phyloP scores from a whole-genome alignment of 306 rosid genomes.

The Prunus mume region DNA sequence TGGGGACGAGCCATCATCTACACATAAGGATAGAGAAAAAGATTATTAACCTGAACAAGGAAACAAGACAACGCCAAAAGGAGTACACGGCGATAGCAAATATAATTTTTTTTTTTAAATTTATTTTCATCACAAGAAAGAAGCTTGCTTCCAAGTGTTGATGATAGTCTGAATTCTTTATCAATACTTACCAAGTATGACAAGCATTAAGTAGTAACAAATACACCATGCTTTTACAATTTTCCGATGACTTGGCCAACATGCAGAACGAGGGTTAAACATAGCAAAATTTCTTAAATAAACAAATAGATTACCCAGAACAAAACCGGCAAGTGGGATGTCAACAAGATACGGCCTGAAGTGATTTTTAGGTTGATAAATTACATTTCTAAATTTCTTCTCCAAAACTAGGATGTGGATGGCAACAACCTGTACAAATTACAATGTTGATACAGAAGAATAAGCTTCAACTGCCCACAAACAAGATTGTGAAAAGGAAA shows the following conservation, averaged over 20 bases:
- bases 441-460: neutral
- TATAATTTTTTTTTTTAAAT: neutral
- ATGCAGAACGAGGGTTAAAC: neutral
- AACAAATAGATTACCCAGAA: slow-evolving; percentile 60
- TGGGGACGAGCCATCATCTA: slow-evolving; percentile 86
- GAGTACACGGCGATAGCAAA: neutral
- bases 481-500: neutral
- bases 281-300: neutral
- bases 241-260: too few species aligned
- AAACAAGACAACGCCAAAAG: neutral
- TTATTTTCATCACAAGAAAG: too few species aligned
- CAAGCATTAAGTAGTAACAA: too few species aligned
- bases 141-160: neutral
- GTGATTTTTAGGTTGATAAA: slow-evolving; percentile 22
- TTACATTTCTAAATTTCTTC: slow-evolving; percentile 34
- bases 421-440: slow-evolving; percentile 61
- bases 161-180: neutral
- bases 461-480: slow-evolving; percentile 1
- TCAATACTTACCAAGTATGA: too few species aligned
- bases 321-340: slow-evolving; percentile 80
- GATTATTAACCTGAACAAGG: neutral
- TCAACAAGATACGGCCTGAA: slow-evolving; percentile 37
- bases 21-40: neutral
- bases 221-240: too few species aligned
- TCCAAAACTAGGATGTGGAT: slow-evolving; percentile 58